These are phyloP conservation scores for Beta corolliflora DNA, from an alignment of 179 eudicot species.

Conservation along the genomic window DNA sequence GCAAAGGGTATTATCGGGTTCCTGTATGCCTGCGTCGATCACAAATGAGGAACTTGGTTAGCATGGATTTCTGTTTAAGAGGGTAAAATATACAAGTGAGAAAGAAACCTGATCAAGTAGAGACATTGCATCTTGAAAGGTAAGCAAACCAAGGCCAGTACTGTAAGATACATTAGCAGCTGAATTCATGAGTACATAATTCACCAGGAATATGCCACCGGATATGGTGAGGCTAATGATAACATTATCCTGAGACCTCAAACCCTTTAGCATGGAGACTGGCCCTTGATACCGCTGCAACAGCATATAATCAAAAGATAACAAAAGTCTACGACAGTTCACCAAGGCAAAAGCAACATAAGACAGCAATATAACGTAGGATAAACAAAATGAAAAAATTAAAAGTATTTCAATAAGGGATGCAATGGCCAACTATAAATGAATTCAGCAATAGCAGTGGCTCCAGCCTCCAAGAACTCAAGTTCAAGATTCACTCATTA, in stretches of 20 bases:
- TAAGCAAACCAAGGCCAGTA: constrained; percentile 67
- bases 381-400: background rate
- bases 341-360: background rate
- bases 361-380: background rate
- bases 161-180: constrained; percentile 76
- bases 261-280: constrained; percentile 43
- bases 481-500: background rate
- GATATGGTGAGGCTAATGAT: constrained; percentile 64
- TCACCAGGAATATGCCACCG: constrained; percentile 80
- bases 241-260: constrained; percentile 64
- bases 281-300: constrained; percentile 66
- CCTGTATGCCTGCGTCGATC: constrained; percentile 62
- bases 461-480: background rate
- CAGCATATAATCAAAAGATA: constrained; percentile 1
- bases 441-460: background rate
- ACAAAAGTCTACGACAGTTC: background rate
- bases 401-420: background rate
- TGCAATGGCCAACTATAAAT: background rate
- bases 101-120: constrained; percentile 74
- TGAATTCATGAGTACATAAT: constrained; percentile 69
- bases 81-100: constrained; percentile 2
- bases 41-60: constrained; percentile 6
- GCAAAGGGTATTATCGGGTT: constrained; percentile 57
- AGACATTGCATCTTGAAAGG: constrained; percentile 78
- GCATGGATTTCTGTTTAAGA: background rate